These are phyloP conservation scores for Dactylonectria estremocensis DNA, from an alignment of 2,329 filamentous ascomycete genomes.

Conservation along the genomic window DNA sequence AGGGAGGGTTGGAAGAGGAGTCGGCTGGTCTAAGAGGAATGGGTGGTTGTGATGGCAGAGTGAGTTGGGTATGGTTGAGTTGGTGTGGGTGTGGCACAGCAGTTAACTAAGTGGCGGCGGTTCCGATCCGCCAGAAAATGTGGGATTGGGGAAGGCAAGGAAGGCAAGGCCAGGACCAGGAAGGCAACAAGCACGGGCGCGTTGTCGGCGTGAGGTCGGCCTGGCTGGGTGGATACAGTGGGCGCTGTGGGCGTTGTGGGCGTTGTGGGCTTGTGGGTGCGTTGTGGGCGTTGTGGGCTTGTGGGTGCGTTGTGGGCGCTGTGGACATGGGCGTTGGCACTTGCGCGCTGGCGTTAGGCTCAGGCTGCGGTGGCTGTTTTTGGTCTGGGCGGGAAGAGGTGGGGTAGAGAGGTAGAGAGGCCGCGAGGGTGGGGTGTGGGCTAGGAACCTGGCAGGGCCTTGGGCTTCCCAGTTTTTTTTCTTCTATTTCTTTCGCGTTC, in stretches of 20 bases:
- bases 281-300: not conserved
- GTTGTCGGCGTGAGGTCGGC: not conserved
- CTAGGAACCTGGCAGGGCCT: constrained; percentile 22
- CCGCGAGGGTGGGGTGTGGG: constrained; percentile 16
- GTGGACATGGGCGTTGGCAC: constrained; percentile 20
- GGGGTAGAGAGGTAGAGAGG: too few relatives aligned
- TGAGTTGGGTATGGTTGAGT: not conserved
- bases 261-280: not conserved
- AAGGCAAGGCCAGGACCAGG: constrained; percentile 4
- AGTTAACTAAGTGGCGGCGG: constrained; percentile 43
- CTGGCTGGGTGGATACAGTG: not conserved
- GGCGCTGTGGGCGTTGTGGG: not conserved
- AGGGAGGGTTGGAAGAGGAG: constrained; percentile 32
- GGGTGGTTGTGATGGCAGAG: constrained; percentile 35
- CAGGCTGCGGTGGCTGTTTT: constrained; percentile 43
- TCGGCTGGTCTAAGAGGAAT: constrained; percentile 38
- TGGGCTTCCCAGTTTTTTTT: constrained; percentile 29
- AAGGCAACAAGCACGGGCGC: constrained; percentile 9
- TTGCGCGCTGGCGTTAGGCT: constrained; percentile 36
- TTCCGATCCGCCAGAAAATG: constrained; percentile 37
- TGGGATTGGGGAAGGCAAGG: constrained; percentile 19
- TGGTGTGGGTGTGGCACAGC: constrained; percentile 41
- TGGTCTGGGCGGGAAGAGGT: constrained; percentile 32
- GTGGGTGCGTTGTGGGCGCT: not conserved
- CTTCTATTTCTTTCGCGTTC: constrained; percentile 9